Evolutionary conservation across 2,329 filamentous ascomycete species (phyloP).

Genomic region (Aspergillus pseudoviridinutans): DNA sequence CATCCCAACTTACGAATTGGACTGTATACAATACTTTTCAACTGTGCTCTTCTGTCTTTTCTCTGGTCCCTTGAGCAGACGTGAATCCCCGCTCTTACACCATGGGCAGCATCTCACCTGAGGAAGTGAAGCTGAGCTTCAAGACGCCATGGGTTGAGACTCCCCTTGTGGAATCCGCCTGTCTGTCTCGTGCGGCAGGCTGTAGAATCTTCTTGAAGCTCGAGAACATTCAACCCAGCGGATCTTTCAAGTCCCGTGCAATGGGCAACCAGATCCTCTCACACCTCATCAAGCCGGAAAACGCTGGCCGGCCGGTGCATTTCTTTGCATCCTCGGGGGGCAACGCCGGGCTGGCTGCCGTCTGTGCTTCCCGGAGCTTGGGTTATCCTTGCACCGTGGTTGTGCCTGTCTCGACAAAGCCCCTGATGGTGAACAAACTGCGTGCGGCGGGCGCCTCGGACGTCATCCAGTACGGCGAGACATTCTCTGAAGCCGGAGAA

Average conservation of each 20-base stretch:
- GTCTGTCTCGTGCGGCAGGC: conserved; percentile 66
- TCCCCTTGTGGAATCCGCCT: conserved; percentile 63
- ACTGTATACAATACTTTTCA: background rate
- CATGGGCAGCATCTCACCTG: conserved; percentile 36
- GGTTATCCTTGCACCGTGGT: conserved; percentile 68
- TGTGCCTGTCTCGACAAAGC: conserved; percentile 62
- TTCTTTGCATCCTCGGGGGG: conserved; percentile 80
- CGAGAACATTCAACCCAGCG: conserved; percentile 77
- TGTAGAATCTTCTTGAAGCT: conserved; percentile 83
- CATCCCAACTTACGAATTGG: background rate
- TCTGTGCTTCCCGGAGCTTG: conserved; percentile 64
- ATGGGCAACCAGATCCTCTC: conserved; percentile 68
- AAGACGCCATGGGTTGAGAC: conserved; percentile 65
- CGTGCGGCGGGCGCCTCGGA: conserved; percentile 59
- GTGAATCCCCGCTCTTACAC: conserved; percentile 12
- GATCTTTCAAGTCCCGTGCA: conserved; percentile 79
- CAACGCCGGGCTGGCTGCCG: conserved; percentile 80
- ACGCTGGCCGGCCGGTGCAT: conserved; percentile 49
- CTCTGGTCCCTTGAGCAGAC: background rate
- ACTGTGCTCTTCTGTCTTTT: background rate
- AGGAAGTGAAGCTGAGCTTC: conserved; percentile 21
- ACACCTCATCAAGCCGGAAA: conserved; percentile 40
- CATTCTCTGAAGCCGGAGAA: conserved; percentile 66
- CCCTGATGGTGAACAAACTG: conserved; percentile 69
- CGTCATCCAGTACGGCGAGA: conserved; percentile 65